Evolutionary conservation across 495 filamentous ascomycete genomes (phyloP), one percentile per base, ranked within the genome.

Genomic region (Xeromyces bisporus): DNA sequence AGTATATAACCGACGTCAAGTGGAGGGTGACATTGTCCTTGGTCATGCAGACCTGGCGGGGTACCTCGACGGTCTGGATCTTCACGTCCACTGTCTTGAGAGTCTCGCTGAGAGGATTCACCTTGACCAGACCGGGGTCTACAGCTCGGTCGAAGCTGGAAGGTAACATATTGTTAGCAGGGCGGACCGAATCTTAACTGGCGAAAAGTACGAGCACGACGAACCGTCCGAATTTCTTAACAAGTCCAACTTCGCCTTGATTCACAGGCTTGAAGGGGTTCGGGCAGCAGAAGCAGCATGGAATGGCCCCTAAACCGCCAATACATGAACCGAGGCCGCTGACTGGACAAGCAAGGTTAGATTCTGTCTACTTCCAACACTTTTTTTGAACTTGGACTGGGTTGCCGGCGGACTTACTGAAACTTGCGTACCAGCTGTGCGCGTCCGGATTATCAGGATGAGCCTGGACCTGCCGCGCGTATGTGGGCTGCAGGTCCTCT

Each of bases 21-120:
- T 87, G 73, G 26, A 97, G 69, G 15, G 77, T 91, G 35, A 96
- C 89, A 43, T 96, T 96, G 62, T 99, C 89, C 57, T 93, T 94
- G 53, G 91, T 99, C 86, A 99, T 99, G 69, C 87, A 96, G 44
- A 86, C 71, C 59, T 99, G 89, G 51, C 82, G 71, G 5, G 89
- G 89, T 4, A 97, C 89, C 66, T 99, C 83, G 51, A 85, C 85
- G 43, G 94, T 92, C 59, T 99, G 89, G 44, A 96, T 94, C 72
- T 94, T 96, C 53, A 99, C 89, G 52, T 99, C 89, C 40, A 99
- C 80, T 39, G 87, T 79, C 40, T 77, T 78, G 15, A 99, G 67
- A 27, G 64, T 69, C 62, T 99, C 89, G 41, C 75, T 83, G 28
- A 96, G 72, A n/a, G 85, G 85, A 62, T 99, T 99, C 61, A 99